A percentile compares a stretch with the other conserved stretches of the same genome.
phyloP scores from a whole-genome alignment of 2,329 filamentous ascomycete species.

The Cercospora zeae-maydis region DNA sequence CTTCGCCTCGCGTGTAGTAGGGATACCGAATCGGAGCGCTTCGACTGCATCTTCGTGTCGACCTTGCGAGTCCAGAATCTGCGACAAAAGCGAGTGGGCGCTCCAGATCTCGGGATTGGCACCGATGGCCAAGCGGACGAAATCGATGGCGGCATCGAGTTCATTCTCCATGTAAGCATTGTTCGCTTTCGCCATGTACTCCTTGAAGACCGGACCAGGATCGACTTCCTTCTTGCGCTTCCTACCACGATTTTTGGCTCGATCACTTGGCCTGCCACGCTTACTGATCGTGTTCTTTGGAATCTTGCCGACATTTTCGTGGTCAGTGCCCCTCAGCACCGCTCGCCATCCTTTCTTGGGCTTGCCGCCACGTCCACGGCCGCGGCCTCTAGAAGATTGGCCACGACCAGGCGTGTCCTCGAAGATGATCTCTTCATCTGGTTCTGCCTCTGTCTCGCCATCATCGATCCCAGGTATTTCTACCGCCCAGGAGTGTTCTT shows the following conservation, averaged over 20 bases:
- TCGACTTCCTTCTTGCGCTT: constrained; percentile 57
- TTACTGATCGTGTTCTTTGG: constrained; percentile 4
- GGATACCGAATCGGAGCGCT: constrained; percentile 57
- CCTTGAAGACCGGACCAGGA: constrained; percentile 67
- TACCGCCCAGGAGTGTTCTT: constrained; percentile 7
- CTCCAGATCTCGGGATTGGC: constrained; percentile 61
- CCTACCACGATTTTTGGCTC: constrained; percentile 28
- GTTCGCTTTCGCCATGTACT: constrained; percentile 63
- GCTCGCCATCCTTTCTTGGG: constrained; percentile 33
- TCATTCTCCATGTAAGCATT: constrained; percentile 62
- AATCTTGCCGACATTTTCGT: constrained; percentile 28
- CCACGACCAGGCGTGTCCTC: constrained; percentile 7
- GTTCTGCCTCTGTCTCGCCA: constrained; percentile 7
- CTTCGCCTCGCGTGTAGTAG: constrained; percentile 54
- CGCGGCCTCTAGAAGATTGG: constrained; percentile 2
- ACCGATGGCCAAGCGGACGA: constrained; percentile 49
- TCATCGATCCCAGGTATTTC: constrained; percentile 9
- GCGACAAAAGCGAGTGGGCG: constrained; percentile 58
- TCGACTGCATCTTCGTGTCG: constrained; percentile 55
- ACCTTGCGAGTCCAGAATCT: constrained; percentile 56
- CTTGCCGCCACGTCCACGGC: constrained; percentile 24
- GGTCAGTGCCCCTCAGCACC: constrained; percentile 35
- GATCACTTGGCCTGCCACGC: constrained; percentile 16
- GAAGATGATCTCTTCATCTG: constrained; percentile 5
- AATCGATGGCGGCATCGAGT: constrained; percentile 57